Evolutionary conservation across 495 filamentous ascomycete genomes (phyloP), one percentile per base, ranked within the genome.

Genomic region (Penicillium longicatenatum): DNA sequence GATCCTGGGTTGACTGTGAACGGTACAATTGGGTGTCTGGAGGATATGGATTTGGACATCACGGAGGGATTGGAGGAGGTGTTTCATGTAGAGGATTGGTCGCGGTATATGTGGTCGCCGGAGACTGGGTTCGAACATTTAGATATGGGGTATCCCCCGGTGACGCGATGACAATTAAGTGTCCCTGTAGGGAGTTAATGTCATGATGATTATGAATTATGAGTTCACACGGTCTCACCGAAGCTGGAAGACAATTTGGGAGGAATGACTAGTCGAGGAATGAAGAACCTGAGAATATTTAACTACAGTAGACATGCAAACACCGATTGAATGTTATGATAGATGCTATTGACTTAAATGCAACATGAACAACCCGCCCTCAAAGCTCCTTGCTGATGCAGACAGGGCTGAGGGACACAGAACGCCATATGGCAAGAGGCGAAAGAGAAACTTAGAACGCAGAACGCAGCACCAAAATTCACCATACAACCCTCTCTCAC

Each of bases 21-120:
- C 7, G 54, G 46, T 9, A 19, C 50, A 3, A 29, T 71, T 46
- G 45, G 55, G 3, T 69, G 60, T 47, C 49, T 62, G 47, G 66
- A 64, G 24, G 58, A 64, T 37, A 64, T 69, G 64, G 59, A 70
- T 35, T 29, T 68, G 37, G 64, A 67, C 48, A 5, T 69, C n/a
- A 58, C 60, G 2, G 60, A 60, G 42, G 59, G 58, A 4, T 43
- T 66, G 48, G 24, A 55, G 19, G 69, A 69, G 22, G 66, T 53
- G 6, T 69, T 65, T 35, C 57, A 61, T 53, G 61, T 67, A 16
- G 66, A 71, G 49, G 66, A 69, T 53, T 71, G 68, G 68, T 67
- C 68, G 33, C 54, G 67, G 53, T 71, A 67, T 50, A 65, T 69
- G 59, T 71, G 64, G 63, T 71, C 68, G 46, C 56, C 66, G 20